phyloP scores from a whole-genome alignment of 257 asterid species.

The Nicotiana otophora region DNA sequence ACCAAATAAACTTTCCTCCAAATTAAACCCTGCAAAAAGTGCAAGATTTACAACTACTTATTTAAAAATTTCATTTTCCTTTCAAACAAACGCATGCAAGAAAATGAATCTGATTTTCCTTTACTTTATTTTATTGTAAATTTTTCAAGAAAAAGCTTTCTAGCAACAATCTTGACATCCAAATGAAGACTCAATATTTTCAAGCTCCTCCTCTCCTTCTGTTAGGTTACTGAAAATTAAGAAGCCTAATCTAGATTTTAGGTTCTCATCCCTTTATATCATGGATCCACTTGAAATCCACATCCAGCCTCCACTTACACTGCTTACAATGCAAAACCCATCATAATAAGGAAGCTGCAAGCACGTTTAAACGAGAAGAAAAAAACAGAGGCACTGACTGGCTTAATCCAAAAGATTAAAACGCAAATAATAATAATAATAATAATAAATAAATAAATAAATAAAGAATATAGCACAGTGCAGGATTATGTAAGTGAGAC shows the following conservation, averaged over 20 bases:
- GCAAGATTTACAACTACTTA: background rate
- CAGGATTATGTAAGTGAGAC: background rate
- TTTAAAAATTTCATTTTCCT: background rate
- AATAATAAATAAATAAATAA: too few relatives aligned
- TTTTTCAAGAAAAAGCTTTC: background rate
- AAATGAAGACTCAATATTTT: background rate
- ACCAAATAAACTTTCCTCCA: background rate
- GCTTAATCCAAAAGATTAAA: background rate
- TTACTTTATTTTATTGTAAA: background rate
- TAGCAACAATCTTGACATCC: background rate
- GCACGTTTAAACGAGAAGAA: background rate
- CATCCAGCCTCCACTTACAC: background rate
- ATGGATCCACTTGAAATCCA: background rate
- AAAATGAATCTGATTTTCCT: background rate
- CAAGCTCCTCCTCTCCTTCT: background rate
- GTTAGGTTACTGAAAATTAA: background rate
- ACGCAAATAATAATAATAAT: background rate
- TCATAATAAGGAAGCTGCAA: background rate
- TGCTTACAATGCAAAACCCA: background rate
- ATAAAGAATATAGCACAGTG: background rate
- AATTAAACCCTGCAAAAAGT: background rate
- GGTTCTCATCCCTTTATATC: background rate
- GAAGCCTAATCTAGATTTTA: conserved; percentile 1
- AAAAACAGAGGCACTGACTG: background rate
- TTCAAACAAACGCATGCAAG: background rate